phyloP scores from a whole-genome alignment of 176 grass and related monocot species.

The Carex kokanica region DNA sequence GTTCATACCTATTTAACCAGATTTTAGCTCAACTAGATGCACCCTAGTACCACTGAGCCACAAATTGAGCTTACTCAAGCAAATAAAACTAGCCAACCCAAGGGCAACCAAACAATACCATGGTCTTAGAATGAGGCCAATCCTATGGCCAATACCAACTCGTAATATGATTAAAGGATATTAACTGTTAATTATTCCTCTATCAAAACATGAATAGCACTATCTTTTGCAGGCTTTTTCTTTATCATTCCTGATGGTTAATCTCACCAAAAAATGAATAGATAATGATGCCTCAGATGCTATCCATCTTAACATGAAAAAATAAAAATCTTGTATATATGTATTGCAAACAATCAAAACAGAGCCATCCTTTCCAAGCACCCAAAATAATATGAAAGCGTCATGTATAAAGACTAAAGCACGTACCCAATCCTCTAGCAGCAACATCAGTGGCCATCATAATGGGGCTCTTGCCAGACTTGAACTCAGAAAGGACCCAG shows the following conservation, averaged over 20 bases:
- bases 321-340: background rate
- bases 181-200: background rate
- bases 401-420: background rate
- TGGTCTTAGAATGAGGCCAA: background rate
- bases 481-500: slow-evolving; percentile 99
- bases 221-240: background rate
- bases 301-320: background rate
- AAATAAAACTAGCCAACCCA: background rate
- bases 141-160: background rate
- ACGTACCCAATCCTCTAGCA: slow-evolving; percentile 87
- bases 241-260: background rate
- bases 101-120: background rate
- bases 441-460: slow-evolving; percentile 97
- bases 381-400: background rate
- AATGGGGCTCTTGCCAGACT: slow-evolving; percentile 93
- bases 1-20: background rate
- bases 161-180: background rate
- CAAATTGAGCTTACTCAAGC: background rate
- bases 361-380: background rate
- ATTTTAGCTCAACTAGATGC: background rate
- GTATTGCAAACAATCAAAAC: background rate
- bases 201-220: background rate
- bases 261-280: background rate
- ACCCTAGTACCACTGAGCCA: background rate
- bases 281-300: background rate